Conservation (phyloP, 129 eudicot species). For the Artemisia tridentata region DNA sequence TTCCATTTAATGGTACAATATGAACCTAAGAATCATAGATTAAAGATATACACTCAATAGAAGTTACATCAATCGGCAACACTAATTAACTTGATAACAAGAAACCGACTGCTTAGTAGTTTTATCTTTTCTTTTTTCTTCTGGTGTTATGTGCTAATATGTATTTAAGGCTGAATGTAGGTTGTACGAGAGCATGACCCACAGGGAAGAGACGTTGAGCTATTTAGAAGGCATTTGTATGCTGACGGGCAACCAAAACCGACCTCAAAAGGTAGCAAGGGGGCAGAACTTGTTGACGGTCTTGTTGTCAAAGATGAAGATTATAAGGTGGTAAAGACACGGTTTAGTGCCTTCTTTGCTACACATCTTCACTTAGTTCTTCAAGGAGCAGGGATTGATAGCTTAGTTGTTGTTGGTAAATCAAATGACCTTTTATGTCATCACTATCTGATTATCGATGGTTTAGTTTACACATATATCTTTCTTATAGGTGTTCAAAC, state of each 20-base stretch:
- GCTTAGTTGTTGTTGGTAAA: conserved; percentile 66
- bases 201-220: conserved; percentile 90
- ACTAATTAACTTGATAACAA: too few species aligned
- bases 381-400: conserved; percentile 57
- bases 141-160: background rate
- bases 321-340: conserved; percentile 84
- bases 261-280: conserved; percentile 70
- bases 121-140: background rate
- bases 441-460: background rate
- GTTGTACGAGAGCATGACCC: conserved; percentile 97
- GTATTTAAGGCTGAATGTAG: conserved; percentile 35
- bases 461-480: background rate
- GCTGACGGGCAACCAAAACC: conserved; percentile 64
- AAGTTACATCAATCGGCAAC: too few species aligned
- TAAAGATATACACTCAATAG: too few species aligned
- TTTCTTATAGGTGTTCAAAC: conserved; percentile 81
- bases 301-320: conserved; percentile 69
- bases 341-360: conserved; percentile 86
- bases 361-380: conserved; percentile 83
- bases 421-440: conserved; percentile 8
- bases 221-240: conserved; percentile 72
- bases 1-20: too few species aligned
- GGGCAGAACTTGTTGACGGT: conserved; percentile 78
- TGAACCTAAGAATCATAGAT: too few species aligned
- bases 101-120: too few species aligned